Evolutionary conservation across 352 stramenopile genomes (phyloP).

Genomic region (Pythium dissimile): DNA sequence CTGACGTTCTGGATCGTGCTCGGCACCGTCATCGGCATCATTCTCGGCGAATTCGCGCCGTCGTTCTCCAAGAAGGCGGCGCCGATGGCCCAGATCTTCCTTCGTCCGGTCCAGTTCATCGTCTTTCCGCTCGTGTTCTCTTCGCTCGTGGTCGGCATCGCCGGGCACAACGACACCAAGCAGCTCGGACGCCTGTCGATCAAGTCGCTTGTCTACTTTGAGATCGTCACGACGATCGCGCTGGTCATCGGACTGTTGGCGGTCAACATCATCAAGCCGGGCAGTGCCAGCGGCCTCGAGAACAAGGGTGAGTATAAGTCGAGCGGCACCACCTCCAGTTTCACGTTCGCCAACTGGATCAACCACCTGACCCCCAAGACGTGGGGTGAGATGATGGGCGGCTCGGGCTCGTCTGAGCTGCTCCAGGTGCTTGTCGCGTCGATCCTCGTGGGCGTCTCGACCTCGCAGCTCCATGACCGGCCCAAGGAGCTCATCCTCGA

Average conservation of each 20-base stretch:
- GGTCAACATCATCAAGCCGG: slow-evolving; percentile 55
- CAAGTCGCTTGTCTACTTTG: slow-evolving; percentile 67
- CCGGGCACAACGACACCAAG: slow-evolving; percentile 53
- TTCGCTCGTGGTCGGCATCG: slow-evolving; percentile 53
- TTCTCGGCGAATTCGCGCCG: slow-evolving; percentile 45
- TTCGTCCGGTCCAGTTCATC: slow-evolving; percentile 63
- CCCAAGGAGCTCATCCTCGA: slow-evolving; percentile 45
- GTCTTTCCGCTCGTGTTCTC: slow-evolving; percentile 68
- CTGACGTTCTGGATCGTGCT: slow-evolving; percentile 61
- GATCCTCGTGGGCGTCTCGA: slow-evolving; percentile 41
- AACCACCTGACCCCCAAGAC: slow-evolving; percentile 63
- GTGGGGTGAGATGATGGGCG: slow-evolving; percentile 68
- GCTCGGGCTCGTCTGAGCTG: slow-evolving; percentile 46
- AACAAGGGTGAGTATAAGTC: slow-evolving; percentile 34
- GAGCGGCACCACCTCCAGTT: slow-evolving; percentile 10
- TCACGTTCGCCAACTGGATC: slow-evolving; percentile 52
- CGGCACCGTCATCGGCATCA: slow-evolving; percentile 38
- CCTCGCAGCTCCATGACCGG: slow-evolving; percentile 27
- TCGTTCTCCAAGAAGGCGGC: slow-evolving; percentile 43
- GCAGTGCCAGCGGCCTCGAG: slow-evolving; percentile 32
- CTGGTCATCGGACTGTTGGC: slow-evolving; percentile 43
- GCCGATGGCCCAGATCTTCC: slow-evolving; percentile 54
- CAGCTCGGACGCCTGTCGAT: slow-evolving; percentile 48
- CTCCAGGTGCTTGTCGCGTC: slow-evolving; percentile 52
- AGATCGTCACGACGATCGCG: slow-evolving; percentile 46